A percentile compares a stretch with the other conserved stretches of the same genome.
Conservation (phyloP, 768 basidiomycete genomes). For the Rhodotorula kratochvilovae region DNA sequence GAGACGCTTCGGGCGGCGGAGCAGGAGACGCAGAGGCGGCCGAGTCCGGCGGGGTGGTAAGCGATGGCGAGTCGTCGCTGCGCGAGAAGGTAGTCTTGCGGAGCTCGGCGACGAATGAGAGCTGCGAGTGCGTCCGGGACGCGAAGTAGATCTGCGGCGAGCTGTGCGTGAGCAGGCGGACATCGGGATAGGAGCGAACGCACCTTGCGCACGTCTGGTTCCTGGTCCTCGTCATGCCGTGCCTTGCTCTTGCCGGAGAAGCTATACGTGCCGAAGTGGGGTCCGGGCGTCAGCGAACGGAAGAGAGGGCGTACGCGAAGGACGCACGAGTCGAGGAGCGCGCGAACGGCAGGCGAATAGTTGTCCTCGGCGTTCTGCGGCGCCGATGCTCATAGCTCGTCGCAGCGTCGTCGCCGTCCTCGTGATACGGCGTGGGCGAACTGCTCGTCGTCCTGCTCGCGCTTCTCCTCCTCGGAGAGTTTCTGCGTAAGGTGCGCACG, state of each 20-base stretch:
- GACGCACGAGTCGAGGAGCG: constrained; percentile 70
- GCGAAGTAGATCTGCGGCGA: constrained; percentile 69
- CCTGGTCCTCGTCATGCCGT: constrained; percentile 45
- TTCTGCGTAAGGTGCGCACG: constrained; percentile 12
- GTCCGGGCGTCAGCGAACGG: too few relatives aligned
- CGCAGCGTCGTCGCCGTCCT: not conserved
- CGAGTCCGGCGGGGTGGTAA: constrained; percentile 6
- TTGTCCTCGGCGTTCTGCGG: constrained; percentile 52
- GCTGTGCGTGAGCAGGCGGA: not conserved
- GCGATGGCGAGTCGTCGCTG: constrained; percentile 26
- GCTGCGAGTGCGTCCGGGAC: constrained; percentile 91
- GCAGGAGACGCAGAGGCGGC: not conserved
- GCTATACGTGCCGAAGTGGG: constrained; percentile 18
- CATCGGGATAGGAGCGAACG: constrained; percentile 46
- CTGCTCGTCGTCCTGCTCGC: constrained; percentile 56
- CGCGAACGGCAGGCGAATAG: constrained; percentile 70
- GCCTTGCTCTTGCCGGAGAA: constrained; percentile 31
- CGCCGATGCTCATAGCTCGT: not conserved
- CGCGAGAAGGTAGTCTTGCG: constrained; percentile 59
- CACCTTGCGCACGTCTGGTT: constrained; percentile 44
- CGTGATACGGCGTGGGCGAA: constrained; percentile 60
- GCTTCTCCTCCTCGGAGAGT: constrained; percentile 45
- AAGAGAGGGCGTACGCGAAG: constrained; percentile 20
- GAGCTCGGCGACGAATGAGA: constrained; percentile 80
- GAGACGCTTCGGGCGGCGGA: not conserved